Evolutionary conservation across 2,329 filamentous ascomycete species (phyloP).

Genomic region (Podosphaera leucotricha): DNA sequence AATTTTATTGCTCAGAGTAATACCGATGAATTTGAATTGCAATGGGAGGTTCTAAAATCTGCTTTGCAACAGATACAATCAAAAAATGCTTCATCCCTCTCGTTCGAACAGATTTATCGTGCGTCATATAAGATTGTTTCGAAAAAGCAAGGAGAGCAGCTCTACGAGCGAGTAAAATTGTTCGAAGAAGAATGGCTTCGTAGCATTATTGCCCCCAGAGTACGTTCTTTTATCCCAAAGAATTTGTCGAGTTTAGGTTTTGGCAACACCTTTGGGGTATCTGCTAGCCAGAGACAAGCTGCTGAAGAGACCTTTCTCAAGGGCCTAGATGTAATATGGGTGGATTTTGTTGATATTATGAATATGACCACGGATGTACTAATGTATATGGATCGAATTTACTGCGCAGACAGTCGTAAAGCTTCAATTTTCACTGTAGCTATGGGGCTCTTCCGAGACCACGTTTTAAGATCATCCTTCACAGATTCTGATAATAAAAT

Average conservation of each 20-base stretch:
- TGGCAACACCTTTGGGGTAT: slow-evolving; percentile 30
- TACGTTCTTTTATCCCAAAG: slow-evolving; percentile 46
- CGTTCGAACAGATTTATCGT: slow-evolving; percentile 88
- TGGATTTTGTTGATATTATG: slow-evolving; percentile 79
- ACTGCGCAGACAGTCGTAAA: slow-evolving; percentile 45
- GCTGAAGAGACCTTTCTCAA: slow-evolving; percentile 67
- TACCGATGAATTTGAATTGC: slow-evolving; percentile 58
- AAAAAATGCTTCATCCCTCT: slow-evolving; percentile 71
- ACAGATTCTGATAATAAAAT: slow-evolving; percentile 19
- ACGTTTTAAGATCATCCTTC: slow-evolving; percentile 45
- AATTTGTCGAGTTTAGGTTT: slow-evolving; percentile 39
- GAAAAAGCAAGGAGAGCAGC: slow-evolving; percentile 56
- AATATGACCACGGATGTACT: slow-evolving; percentile 91
- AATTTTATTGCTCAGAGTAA: slow-evolving; percentile 29
- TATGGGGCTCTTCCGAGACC: slow-evolving; percentile 72
- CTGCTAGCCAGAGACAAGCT: slow-evolving; percentile 54
- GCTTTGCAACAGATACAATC: slow-evolving; percentile 76
- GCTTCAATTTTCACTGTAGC: slow-evolving; percentile 65
- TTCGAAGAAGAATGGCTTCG: slow-evolving; percentile 70
- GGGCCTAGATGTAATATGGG: slow-evolving; percentile 56
- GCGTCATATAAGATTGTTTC: slow-evolving; percentile 85
- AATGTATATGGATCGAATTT: slow-evolving; percentile 91
- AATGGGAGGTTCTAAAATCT: slow-evolving; percentile 53
- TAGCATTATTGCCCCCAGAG: slow-evolving; percentile 44
- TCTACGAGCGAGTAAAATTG: slow-evolving; percentile 59